Evolutionary conservation across 805 yeast species (phyloP), one percentile per base, ranked within the genome.

Genomic region (Candida glaebosa): DNA sequence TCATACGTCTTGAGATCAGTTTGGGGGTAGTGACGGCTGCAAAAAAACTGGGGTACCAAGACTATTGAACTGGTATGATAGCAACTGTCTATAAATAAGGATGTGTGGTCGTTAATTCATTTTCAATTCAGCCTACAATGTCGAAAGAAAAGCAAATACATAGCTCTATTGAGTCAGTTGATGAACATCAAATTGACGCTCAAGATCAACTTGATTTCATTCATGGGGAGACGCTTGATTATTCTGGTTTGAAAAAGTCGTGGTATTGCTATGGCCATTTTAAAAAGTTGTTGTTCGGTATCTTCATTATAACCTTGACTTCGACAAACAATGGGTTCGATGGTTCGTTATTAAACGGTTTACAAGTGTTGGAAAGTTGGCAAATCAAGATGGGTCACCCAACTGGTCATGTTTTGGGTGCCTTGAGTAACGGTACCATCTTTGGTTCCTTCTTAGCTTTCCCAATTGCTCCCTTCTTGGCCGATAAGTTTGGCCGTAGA

Each of bases 291-390:
- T 66, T 69, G 45, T 45, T 58, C 28, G 51, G 65, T 4, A 54
- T 76, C 24, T 56, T 72, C 31, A 56, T 73, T 20, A 61, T 69
- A 42, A 65, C 77, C 18, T 54, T 74, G 32, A 63, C 76, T 18
- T 68, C 80, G 9, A 68, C 77, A 38, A 73, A 71, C 47, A 68
- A 63, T 32, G 77, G 78, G 45, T 73, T 65, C 45, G 78, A 73
- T 55, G 75, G 74, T 45, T 67, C 73, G 12, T 61, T 76, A 65
- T 56, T 76, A 50, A 76, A 76, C 47, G 77, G 78, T 30, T 61
- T 76, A 46, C 81, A 76, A 50, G 57, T 75, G 6, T 62, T 73
- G 49, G 45, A 53, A 1, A 52, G 54, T 22, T 77, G 79, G 77
- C 54, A 56, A 41, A 43, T 51, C 5, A 62, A 60, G 30, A 65